Evolutionary conservation across 2,329 filamentous ascomycete genomes (phyloP).

Genomic region (Claviceps purpurea): DNA sequence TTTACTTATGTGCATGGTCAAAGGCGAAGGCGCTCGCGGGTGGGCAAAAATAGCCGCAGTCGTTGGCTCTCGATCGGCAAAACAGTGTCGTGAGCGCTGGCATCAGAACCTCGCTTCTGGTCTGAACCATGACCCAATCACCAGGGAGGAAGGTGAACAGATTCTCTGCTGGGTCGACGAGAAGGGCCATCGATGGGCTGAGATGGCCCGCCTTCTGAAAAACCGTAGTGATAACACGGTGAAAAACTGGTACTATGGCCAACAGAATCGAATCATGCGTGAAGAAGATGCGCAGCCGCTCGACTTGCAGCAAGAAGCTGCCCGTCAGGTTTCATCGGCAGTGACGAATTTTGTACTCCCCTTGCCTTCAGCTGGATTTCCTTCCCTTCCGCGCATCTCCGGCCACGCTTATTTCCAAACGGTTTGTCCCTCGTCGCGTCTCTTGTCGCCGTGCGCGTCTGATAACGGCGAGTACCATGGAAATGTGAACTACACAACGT

Average conservation of each 20-base stretch:
- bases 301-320: not conserved
- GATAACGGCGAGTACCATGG: too few species aligned
- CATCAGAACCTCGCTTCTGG: constrained; percentile 81
- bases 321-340: too few species aligned
- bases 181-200: constrained; percentile 82
- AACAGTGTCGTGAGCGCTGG: constrained; percentile 89
- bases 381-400: too few species aligned
- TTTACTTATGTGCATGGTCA: too few species aligned
- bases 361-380: too few species aligned
- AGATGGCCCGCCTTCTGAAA: constrained; percentile 70
- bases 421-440: too few species aligned
- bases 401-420: too few species aligned
- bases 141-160: constrained; percentile 51
- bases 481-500: too few species aligned
- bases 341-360: too few species aligned
- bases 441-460: too few species aligned
- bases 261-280: constrained; percentile 65
- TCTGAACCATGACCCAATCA: constrained; percentile 64
- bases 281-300: not conserved
- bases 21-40: constrained; percentile 57
- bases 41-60: constrained; percentile 78
- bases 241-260: constrained; percentile 97
- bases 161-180: constrained; percentile 68
- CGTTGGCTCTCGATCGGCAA: constrained; percentile 68
- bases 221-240: constrained; percentile 90